These are phyloP conservation scores for Macrophomina phaseolina DNA, from an alignment of 2,329 filamentous ascomycete genomes.

Conservation along the genomic window DNA sequence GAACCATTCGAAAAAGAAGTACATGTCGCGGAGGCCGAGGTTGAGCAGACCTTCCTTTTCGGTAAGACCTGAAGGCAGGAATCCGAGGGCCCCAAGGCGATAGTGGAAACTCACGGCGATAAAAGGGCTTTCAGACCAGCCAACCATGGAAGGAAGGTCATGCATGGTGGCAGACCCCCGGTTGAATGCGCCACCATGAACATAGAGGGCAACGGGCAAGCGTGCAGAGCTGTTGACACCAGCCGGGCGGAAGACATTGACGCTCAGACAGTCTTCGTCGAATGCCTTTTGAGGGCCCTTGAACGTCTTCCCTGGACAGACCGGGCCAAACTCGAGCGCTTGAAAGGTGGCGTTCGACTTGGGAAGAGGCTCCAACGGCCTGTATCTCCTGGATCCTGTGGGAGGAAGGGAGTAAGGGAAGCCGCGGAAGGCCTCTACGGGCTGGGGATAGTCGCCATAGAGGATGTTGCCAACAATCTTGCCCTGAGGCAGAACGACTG, in stretches of 20 bases:
- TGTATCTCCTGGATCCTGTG: conserved; percentile 33
- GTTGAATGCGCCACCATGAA: conserved; percentile 69
- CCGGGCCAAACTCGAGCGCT: conserved; percentile 32
- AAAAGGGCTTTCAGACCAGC: conserved; percentile 57
- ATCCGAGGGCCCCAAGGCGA: conserved; percentile 32
- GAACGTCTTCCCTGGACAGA: conserved; percentile 34
- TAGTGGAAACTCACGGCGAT: conserved; percentile 55
- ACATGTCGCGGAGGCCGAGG: conserved; percentile 35
- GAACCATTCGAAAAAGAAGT: conserved; percentile 52
- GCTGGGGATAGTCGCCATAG: conserved; percentile 25
- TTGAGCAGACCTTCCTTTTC: conserved; percentile 42
- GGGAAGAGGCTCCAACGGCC: conserved; percentile 32
- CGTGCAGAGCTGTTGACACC: conserved; percentile 20
- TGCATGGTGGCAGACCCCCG: conserved; percentile 49
- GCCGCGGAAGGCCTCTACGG: conserved; percentile 32
- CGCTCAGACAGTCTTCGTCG: conserved; percentile 35
- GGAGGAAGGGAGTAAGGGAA: conserved; percentile 34
- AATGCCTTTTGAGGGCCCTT: conserved; percentile 30
- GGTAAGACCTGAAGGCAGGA: conserved; percentile 29
- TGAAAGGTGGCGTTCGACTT: conserved; percentile 29
- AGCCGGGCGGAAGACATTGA: conserved; percentile 34
- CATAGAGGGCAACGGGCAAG: conserved; percentile 51
- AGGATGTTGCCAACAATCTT: conserved; percentile 29
- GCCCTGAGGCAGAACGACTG: conserved; percentile 30
- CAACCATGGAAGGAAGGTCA: conserved; percentile 67